A percentile compares a stretch with the other conserved stretches of the same genome.
phyloP scores from a whole-genome alignment of 345 rosid genomes.

The Cardamine occulta region DNA sequence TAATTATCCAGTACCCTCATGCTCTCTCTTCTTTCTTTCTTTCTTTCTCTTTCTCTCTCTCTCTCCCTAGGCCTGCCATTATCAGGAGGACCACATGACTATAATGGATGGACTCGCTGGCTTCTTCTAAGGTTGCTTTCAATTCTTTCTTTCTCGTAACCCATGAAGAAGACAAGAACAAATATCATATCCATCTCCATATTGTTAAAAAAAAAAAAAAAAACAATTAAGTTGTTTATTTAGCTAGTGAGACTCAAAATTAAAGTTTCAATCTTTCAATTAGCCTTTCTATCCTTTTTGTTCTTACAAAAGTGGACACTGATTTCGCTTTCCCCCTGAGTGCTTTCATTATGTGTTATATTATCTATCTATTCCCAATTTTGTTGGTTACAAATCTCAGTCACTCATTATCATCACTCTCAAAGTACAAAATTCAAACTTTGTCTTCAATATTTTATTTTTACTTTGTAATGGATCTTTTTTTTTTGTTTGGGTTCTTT shows the following conservation, averaged over 20 bases:
- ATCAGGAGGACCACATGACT: conserved; percentile 79
- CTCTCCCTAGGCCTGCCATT: conserved; percentile 58
- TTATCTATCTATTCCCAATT: conserved; percentile 34
- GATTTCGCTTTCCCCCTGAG: conserved; percentile 27
- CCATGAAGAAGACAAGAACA: conserved; percentile 52
- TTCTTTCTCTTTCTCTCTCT: conserved; percentile 2
- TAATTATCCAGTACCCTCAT: conserved; percentile 26
- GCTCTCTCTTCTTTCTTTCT: conserved; percentile 15
- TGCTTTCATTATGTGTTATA: conserved; percentile 44
- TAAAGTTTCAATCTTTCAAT: conserved; percentile 16
- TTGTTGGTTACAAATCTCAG: conserved; percentile 41
- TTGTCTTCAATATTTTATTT: background rate
- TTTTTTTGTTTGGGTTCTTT: conserved; percentile 26
- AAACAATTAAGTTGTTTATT: conserved; percentile 46
- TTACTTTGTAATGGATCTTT: conserved; percentile 21
- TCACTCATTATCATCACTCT: conserved; percentile 37
- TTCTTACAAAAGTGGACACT: conserved; percentile 9
- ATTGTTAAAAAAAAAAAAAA: too few species aligned
- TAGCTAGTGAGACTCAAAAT: conserved; percentile 36
- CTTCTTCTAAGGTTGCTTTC: conserved; percentile 83
- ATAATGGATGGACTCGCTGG: conserved; percentile 47
- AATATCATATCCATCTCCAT: conserved; percentile 39
- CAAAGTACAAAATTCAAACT: conserved; percentile 41
- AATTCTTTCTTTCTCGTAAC: conserved; percentile 40
- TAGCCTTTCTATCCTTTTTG: conserved; percentile 7